Conservation (phyloP, 1,284 basidiomycete genomes). For the Microbotryum scabiosae region DNA sequence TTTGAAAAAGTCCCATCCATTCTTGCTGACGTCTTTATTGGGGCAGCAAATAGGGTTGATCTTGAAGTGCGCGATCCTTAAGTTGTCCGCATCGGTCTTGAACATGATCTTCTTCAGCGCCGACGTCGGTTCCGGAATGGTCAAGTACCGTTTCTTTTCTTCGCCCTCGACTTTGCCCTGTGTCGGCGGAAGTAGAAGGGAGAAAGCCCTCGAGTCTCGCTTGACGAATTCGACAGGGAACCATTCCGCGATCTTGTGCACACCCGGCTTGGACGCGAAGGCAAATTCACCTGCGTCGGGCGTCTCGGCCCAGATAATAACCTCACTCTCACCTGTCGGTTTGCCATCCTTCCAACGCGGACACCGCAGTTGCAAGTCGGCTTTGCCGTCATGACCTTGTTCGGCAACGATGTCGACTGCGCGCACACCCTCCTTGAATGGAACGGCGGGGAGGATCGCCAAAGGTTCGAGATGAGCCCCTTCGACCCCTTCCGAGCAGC, state of each 20-base stretch:
- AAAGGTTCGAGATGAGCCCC: slow-evolving; percentile 23
- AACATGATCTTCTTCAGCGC: slow-evolving; percentile 18
- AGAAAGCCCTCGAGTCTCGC: slow-evolving; percentile 31
- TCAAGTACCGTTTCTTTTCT: slow-evolving; percentile 28
- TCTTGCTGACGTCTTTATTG: slow-evolving; percentile 12
- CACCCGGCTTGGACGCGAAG: slow-evolving; percentile 11
- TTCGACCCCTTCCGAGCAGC: slow-evolving; percentile 30
- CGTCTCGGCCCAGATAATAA: slow-evolving; percentile 29
- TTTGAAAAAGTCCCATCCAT: slow-evolving; percentile 31
- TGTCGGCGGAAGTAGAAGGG: slow-evolving; percentile 30
- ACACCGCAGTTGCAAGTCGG: slow-evolving; percentile 29
- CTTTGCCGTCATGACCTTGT: slow-evolving; percentile 28
- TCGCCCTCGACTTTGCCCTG: slow-evolving; percentile 28
- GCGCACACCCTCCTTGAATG: slow-evolving; percentile 31
- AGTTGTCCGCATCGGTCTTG: slow-evolving; percentile 24
- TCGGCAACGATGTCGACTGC: slow-evolving; percentile 30
- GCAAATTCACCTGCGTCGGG: slow-evolving; percentile 23
- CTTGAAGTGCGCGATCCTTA: slow-evolving; percentile 27
- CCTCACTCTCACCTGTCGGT: slow-evolving; percentile 18
- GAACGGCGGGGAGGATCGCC: slow-evolving; percentile 27
- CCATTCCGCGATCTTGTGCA: slow-evolving; percentile 29
- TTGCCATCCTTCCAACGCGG: slow-evolving; percentile 22
- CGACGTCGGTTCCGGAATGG: slow-evolving; percentile 16
- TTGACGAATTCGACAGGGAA: slow-evolving; percentile 31
- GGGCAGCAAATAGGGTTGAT: slow-evolving; percentile 34